Conservation (phyloP, 345 rosid genomes). For the Lumnitzera racemosa region DNA sequence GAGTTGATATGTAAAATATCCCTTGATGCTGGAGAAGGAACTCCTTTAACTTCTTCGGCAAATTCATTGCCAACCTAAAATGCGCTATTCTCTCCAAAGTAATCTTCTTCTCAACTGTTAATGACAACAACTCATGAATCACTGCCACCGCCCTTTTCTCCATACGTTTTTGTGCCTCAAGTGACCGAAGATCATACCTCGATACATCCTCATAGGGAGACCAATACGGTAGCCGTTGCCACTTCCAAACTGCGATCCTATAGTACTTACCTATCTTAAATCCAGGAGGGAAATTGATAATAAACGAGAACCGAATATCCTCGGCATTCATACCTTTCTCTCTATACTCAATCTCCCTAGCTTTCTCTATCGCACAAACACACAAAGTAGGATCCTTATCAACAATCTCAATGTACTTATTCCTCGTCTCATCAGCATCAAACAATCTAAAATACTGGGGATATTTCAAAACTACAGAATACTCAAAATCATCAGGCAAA, state of each 20-base stretch:
- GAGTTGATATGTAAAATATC: slow-evolving; percentile 80
- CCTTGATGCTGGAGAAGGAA: slow-evolving; percentile 91
- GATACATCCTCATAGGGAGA: slow-evolving; percentile 87
- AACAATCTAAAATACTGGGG: slow-evolving; percentile 58
- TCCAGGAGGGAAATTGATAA: slow-evolving; percentile 84
- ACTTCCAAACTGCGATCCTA: slow-evolving; percentile 88
- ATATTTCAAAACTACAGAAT: slow-evolving; percentile 61
- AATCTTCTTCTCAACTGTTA: slow-evolving; percentile 88
- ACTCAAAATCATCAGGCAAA: slow-evolving; percentile 86
- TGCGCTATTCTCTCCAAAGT: slow-evolving; percentile 87
- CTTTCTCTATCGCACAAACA: slow-evolving; percentile 66
- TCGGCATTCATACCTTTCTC: slow-evolving; percentile 76
- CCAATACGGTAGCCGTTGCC: slow-evolving; percentile 96
- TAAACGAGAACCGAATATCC: slow-evolving; percentile 72
- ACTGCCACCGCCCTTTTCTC: slow-evolving; percentile 94
- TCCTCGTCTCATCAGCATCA: slow-evolving; percentile 67
- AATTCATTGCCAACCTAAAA: slow-evolving; percentile 68
- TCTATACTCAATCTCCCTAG: slow-evolving; percentile 83
- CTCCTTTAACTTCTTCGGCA: slow-evolving; percentile 82
- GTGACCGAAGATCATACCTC: slow-evolving; percentile 73
- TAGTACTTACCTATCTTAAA: slow-evolving; percentile 90
- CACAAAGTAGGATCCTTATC: slow-evolving; percentile 45
- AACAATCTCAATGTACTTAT: slow-evolving; percentile 78
- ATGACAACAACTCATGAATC: slow-evolving; percentile 72
- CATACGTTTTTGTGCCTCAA: slow-evolving; percentile 89